Base-by-base conservation (phyloP, 2,329 filamentous ascomycete species). In the Arthrobotrys iridis region DNA sequence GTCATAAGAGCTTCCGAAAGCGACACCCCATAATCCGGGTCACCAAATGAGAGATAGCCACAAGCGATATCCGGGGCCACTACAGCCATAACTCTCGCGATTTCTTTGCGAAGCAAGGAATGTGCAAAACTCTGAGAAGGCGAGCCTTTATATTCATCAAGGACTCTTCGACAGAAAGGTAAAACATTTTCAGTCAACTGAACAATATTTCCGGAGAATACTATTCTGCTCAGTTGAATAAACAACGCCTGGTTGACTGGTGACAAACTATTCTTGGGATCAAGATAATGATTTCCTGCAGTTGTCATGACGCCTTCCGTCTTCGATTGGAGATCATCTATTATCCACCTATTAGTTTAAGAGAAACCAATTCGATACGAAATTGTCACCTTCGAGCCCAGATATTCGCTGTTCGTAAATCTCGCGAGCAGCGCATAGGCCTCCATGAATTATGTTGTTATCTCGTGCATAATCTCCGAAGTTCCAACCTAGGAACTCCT, bases 361-460 rank as follows among this genome's bases (percentile, higher is more conserved):
- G 18, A 30, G 30, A 10, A n/a, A n/a, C n/a, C n/a, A n/a, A n/a
- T n/a, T n/a, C 4, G 8, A 11, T 8, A 37, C 3, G 7, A 24
- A 0, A 11, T 10, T 13, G 18, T 37, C 24, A 75, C 71, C 71
- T 33, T 45, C 22, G 10, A 24, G 20, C 5, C 20, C 43, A 15
- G 8, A 37, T 15, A 76, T 28, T 10, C 43, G 18, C 52, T 62
- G 72, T 24, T 76, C 64, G 18, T 76, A 76, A 43, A 71, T 63
- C 59, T 76, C 77, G 55, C 50, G 40, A 6, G 87, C 80, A 0
- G 87, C 84, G 58, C 90, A 79, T 0, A 90, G 82, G 1, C 85
- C 82, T 0, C 89, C 89, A 77, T 91, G 89, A 0, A 88, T 79
- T 28, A 83, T 81, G 76, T 91, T 90, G 45, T 85, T 83, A 1